Evolutionary conservation across 257 asterid genomes (phyloP).

Genomic region (Gentiana straminea): DNA sequence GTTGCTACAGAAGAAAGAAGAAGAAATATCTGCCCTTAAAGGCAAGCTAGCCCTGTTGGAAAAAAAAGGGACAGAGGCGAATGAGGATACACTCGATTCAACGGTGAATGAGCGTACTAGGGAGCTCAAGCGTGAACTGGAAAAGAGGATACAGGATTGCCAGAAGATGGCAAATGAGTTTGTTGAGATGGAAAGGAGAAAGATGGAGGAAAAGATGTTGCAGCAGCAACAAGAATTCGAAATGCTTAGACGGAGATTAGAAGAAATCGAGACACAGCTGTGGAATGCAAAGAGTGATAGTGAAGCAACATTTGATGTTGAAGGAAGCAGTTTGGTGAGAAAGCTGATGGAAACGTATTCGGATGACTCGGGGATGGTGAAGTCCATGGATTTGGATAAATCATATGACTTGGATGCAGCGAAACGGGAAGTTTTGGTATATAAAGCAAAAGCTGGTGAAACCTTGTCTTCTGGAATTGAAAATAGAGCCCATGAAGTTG

Average conservation of each 20-base stretch:
- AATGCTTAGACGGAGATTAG: slow-evolving; percentile 55
- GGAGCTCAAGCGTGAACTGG: slow-evolving; percentile 41
- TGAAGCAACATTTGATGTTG: slow-evolving; percentile 34
- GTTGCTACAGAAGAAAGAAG: slow-evolving; percentile 52
- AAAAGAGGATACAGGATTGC: slow-evolving; percentile 52
- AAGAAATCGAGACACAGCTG: slow-evolving; percentile 63
- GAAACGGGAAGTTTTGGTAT: slow-evolving; percentile 18
- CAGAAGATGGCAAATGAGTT: slow-evolving; percentile 51
- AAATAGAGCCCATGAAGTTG: slow-evolving; percentile 19
- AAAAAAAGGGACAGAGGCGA: slow-evolving; percentile 19
- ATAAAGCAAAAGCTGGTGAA: slow-evolving; percentile 21
- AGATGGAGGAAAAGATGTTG: slow-evolving; percentile 53
- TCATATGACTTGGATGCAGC: slow-evolving; percentile 60
- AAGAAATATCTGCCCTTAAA: slow-evolving; percentile 51
- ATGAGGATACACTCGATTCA: slow-evolving; percentile 46
- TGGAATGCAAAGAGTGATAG: slow-evolving; percentile 33
- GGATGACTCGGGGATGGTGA: slow-evolving; percentile 79
- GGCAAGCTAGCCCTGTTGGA: slow-evolving; percentile 41
- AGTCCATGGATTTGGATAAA: slow-evolving; percentile 84
- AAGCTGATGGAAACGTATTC: slow-evolving; percentile 44
- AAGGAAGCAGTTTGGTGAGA: slow-evolving; percentile 48
- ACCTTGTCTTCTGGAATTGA: slow-evolving; percentile 14
- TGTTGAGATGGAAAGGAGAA: slow-evolving; percentile 61
- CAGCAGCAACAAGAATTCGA: slow-evolving; percentile 66
- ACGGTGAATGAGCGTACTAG: slow-evolving; percentile 44